Conservation (phyloP, 202 grass and related monocot species). For the Brachypodium distachyon region DNA sequence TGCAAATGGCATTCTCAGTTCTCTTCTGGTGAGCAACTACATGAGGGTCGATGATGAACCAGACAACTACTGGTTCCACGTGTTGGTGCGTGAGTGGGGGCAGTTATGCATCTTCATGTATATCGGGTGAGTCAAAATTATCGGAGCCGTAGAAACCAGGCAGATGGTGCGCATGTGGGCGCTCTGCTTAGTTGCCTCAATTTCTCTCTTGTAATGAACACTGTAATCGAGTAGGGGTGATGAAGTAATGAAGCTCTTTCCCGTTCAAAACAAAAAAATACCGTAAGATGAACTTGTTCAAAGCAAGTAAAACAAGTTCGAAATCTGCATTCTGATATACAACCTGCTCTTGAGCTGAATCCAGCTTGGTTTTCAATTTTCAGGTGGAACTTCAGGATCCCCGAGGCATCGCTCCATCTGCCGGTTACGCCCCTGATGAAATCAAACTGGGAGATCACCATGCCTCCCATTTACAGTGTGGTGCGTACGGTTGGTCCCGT, state of each 20-base stretch:
- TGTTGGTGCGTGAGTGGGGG: slow-evolving; percentile 88
- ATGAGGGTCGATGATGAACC: slow-evolving; percentile 77
- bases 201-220: too few species aligned
- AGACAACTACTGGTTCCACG: slow-evolving; percentile 91
- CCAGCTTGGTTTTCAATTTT: not conserved
- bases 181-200: too few species aligned
- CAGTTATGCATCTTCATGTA: slow-evolving; percentile 94
- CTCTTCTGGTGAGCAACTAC: slow-evolving; percentile 84
- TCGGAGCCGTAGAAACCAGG: too few species aligned
- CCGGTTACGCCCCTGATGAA: slow-evolving; percentile 55
- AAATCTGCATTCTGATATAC: too few species aligned
- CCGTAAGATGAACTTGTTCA: not conserved
- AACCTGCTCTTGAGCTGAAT: not conserved
- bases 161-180: too few species aligned
- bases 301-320: not conserved
- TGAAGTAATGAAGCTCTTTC: too few species aligned
- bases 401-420: slow-evolving; percentile 72
- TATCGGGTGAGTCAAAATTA: slow-evolving; percentile 57
- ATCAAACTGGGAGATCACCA: slow-evolving; percentile 51
- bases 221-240: too few species aligned
- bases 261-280: too few species aligned
- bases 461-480: slow-evolving; percentile 93
- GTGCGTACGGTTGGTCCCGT: slow-evolving; percentile 38
- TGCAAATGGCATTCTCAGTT: slow-evolving; percentile 82
- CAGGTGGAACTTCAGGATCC: slow-evolving; percentile 97